Conservation (phyloP, 495 filamentous ascomycete species). For the Aspergillus asperescens region DNA sequence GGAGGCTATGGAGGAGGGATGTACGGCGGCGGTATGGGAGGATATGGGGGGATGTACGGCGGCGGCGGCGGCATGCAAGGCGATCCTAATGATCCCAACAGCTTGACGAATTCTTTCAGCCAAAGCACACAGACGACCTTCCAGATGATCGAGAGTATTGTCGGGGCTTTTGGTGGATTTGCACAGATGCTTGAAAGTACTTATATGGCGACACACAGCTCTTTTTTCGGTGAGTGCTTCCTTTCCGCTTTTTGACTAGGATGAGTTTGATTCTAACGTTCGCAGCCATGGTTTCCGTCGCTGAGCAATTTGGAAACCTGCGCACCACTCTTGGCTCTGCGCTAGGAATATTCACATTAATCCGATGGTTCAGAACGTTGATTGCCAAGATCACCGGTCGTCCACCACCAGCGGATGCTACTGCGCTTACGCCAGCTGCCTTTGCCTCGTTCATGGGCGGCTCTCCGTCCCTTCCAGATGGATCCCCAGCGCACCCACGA, state of each 20-base stretch:
- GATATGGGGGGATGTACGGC: slow-evolving; percentile 48
- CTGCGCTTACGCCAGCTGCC: slow-evolving; percentile 76
- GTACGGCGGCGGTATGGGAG: slow-evolving; percentile 49
- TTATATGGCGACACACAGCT: slow-evolving; percentile 99
- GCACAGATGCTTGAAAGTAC: slow-evolving; percentile 99
- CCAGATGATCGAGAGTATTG: slow-evolving; percentile 96
- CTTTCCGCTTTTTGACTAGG: slow-evolving; percentile 1
- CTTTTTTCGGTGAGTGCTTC: slow-evolving; percentile 81
- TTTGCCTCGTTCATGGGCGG: slow-evolving; percentile 77
- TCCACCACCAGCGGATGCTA: slow-evolving; percentile 79
- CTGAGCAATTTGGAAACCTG: slow-evolving; percentile 92
- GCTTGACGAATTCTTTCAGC: slow-evolving; percentile 82
- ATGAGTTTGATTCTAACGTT: slow-evolving; percentile 16
- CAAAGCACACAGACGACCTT: slow-evolving; percentile 96
- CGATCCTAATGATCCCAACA: slow-evolving; percentile 88
- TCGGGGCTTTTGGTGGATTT: slow-evolving; percentile 94
- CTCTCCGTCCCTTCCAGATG: slow-evolving; percentile 49
- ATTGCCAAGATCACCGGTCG: slow-evolving; percentile 93
- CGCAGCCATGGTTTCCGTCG: slow-evolving; percentile 93
- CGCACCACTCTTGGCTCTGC: slow-evolving; percentile 93
- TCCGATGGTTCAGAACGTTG: slow-evolving; percentile 87
- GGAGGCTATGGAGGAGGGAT: slow-evolving; percentile 54
- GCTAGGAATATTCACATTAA: slow-evolving; percentile 89
- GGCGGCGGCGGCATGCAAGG: slow-evolving; percentile 46
- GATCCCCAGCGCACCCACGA: slow-evolving; percentile 52